Evolutionary conservation across 1,284 basidiomycete genomes (phyloP).

Genomic region (Pseudozyma thailandica): DNA sequence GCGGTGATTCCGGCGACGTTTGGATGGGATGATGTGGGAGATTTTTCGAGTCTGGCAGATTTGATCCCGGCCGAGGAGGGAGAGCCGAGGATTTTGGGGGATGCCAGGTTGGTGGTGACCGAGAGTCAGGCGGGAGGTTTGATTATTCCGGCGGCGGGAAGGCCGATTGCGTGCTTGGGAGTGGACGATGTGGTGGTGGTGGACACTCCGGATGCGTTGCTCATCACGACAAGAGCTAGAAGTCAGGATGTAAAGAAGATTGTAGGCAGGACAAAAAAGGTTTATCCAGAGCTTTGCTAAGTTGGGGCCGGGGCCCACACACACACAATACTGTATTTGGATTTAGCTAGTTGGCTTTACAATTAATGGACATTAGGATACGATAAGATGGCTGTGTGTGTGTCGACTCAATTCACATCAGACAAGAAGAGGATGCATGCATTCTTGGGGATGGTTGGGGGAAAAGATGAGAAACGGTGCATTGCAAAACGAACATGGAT

Average conservation of each 20-base stretch:
- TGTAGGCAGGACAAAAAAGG: constrained; percentile 63
- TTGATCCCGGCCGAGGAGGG: constrained; percentile 66
- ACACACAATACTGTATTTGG: too few species aligned
- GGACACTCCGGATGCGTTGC: constrained; percentile 65
- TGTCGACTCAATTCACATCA: too few species aligned
- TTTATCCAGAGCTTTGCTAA: constrained; percentile 59
- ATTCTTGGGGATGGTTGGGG: too few species aligned
- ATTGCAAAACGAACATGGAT: too few species aligned
- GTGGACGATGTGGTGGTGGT: constrained; percentile 68
- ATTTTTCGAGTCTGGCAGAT: constrained; percentile 65
- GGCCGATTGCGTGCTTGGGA: constrained; percentile 65
- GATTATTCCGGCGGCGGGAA: constrained; percentile 61
- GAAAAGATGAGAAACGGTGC: not conserved
- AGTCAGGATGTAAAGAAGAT: constrained; percentile 68
- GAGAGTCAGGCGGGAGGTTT: constrained; percentile 66
- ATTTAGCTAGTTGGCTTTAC: too few species aligned
- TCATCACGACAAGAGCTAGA: constrained; percentile 65
- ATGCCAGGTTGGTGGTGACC: constrained; percentile 59
- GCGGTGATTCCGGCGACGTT: constrained; percentile 67
- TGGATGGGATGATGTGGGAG: constrained; percentile 68
- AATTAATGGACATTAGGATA: constrained; percentile 13
- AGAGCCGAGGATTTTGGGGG: constrained; percentile 66
- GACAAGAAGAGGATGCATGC: too few species aligned
- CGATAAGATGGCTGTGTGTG: too few species aligned
- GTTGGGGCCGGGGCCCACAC: too few species aligned